These are phyloP conservation scores for Eutypella sp. DNA, from an alignment of 2,329 filamentous ascomycete genomes.

Conservation along the genomic window DNA sequence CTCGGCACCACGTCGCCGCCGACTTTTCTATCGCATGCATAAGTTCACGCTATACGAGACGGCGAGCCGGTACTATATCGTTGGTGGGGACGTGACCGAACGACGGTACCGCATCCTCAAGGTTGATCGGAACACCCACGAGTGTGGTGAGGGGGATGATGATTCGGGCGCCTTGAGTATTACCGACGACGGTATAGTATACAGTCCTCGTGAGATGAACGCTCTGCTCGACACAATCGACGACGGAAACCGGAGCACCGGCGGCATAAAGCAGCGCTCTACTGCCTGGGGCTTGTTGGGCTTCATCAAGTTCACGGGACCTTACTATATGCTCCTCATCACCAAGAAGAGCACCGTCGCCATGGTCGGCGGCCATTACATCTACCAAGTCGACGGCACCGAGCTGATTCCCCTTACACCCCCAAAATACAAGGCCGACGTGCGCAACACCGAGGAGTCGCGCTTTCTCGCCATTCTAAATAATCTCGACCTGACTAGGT, in stretches of 20 bases:
- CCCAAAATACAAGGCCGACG: slow-evolving; percentile 69
- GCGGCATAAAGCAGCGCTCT: slow-evolving; percentile 83
- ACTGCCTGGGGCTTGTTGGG: slow-evolving; percentile 91
- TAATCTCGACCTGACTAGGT: slow-evolving; percentile 83
- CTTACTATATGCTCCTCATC: slow-evolving; percentile 95
- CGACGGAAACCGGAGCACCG: slow-evolving; percentile 86
- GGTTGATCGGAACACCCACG: slow-evolving; percentile 83
- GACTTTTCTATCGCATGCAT: slow-evolving; percentile 68
- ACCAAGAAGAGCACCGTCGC: slow-evolving; percentile 95
- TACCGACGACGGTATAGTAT: slow-evolving; percentile 91
- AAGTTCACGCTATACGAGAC: slow-evolving; percentile 98
- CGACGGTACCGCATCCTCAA: slow-evolving; percentile 86
- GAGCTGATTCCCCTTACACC: slow-evolving; percentile 85
- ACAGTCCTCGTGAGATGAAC: slow-evolving; percentile 87
- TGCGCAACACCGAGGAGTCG: slow-evolving; percentile 77
- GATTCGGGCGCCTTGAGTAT: slow-evolving; percentile 82
- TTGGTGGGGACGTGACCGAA: slow-evolving; percentile 87
- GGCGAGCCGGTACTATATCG: slow-evolving; percentile 85
- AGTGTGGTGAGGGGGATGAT: too few species aligned
- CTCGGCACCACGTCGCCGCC: too few species aligned
- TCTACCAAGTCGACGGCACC: slow-evolving; percentile 92
- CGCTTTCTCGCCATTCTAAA: slow-evolving; percentile 85
- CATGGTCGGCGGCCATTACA: slow-evolving; percentile 91
- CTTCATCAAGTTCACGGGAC: slow-evolving; percentile 92
- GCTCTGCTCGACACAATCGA: slow-evolving; percentile 91